Conservation (phyloP, 495 filamentous ascomycete genomes). For the Penicillium egyptiacum region DNA sequence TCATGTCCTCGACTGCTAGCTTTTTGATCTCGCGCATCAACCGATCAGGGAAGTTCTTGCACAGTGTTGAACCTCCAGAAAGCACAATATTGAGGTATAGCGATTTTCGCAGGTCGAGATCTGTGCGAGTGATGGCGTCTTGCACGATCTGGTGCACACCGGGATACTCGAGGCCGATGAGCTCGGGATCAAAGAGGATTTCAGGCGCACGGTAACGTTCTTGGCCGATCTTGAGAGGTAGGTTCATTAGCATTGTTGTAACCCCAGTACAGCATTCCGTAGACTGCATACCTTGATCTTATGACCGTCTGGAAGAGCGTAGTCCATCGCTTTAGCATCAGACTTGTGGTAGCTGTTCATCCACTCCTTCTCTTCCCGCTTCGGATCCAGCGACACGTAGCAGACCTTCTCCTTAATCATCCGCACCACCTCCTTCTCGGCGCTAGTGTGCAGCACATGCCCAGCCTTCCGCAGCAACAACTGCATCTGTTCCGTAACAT, state of each 20-base stretch:
- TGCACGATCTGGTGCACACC: slow-evolving; percentile 97
- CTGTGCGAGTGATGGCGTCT: slow-evolving; percentile 93
- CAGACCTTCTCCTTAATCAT: slow-evolving; percentile 93
- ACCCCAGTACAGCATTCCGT: background rate
- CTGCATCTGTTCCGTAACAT: slow-evolving; percentile 96
- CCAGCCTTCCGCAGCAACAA: slow-evolving; percentile 87
- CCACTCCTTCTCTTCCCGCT: slow-evolving; percentile 97
- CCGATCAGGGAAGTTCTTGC: slow-evolving; percentile 92
- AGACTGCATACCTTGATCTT: slow-evolving; percentile 73
- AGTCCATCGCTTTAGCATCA: slow-evolving; percentile 75
- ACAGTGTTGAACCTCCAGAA: slow-evolving; percentile 89
- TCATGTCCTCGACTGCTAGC: slow-evolving; percentile 96
- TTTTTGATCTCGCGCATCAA: slow-evolving; percentile 88
- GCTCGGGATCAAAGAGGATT: slow-evolving; percentile 95
- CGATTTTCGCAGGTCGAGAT: slow-evolving; percentile 92
- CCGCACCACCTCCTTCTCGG: slow-evolving; percentile 96
- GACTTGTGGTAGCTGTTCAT: slow-evolving; percentile 52
- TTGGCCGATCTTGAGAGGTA: slow-evolving; percentile 63
- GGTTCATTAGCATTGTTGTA: background rate
- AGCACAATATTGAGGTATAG: slow-evolving; percentile 96
- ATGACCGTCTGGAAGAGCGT: slow-evolving; percentile 87
- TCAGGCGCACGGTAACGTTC: slow-evolving; percentile 96
- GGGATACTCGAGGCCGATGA: slow-evolving; percentile 95
- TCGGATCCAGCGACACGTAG: slow-evolving; percentile 91
- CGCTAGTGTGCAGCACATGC: slow-evolving; percentile 93